Percentiles rank a stretch among this genome's conserved stretches.
phyloP scores from a whole-genome alignment of 2,329 filamentous ascomycete species.

The Neurospora sp. region DNA sequence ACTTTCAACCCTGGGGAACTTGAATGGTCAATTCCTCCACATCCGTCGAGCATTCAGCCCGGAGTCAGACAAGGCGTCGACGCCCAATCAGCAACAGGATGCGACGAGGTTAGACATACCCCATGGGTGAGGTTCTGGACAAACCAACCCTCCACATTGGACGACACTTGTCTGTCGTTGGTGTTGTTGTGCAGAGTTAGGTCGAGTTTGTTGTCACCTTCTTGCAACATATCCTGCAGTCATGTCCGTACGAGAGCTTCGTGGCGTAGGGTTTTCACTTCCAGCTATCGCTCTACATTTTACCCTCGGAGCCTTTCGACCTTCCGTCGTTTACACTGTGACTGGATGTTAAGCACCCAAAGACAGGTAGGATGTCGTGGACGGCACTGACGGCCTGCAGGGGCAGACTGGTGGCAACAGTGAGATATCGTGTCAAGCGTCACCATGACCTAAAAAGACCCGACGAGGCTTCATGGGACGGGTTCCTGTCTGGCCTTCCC shows the following conservation, averaged over 20 bases:
- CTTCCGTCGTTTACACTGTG: background rate
- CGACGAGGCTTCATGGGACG: background rate
- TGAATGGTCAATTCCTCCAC: background rate
- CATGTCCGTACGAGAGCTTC: background rate
- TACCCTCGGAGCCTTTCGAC: background rate
- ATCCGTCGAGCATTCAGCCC: background rate
- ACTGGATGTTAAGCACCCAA: background rate
- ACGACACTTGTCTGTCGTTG: background rate
- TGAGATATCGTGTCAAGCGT: background rate
- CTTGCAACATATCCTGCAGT: background rate
- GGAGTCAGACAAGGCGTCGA: background rate
- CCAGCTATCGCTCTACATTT: background rate
- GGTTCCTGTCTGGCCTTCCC: background rate
- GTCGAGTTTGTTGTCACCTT: background rate
- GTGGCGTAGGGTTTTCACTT: background rate
- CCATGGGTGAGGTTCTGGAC: background rate
- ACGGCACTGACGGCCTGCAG: background rate
- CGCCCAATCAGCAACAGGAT: background rate
- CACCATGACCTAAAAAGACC: background rate
- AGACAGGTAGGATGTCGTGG: background rate
- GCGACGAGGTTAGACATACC: background rate
- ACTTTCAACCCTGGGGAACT: background rate
- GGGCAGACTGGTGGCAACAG: background rate
- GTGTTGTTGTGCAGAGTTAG: background rate
- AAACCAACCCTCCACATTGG: background rate